Percentiles rank a stretch among this genome's conserved stretches.
Evolutionary conservation across 139 green algal species (phyloP).

Genomic region (Eudorina sp.): DNA sequence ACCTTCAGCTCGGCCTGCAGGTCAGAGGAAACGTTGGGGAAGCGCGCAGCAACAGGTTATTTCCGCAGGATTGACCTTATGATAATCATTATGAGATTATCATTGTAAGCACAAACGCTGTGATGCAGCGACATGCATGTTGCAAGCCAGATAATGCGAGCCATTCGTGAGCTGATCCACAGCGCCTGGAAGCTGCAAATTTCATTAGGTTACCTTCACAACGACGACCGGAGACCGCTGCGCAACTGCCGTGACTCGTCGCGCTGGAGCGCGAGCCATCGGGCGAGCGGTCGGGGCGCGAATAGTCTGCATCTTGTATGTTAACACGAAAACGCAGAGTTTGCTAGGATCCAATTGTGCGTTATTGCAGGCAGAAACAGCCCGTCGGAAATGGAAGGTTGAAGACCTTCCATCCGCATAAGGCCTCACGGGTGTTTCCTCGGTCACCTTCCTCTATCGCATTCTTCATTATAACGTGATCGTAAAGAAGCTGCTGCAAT

Average conservation of each 20-base stretch:
- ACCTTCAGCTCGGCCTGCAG: slow-evolving; percentile 61
- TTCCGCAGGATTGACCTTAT: no score
- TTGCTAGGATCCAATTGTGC: neutral
- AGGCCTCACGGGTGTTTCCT: no score
- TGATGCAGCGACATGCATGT: neutral
- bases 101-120: neutral
- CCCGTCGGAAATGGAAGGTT: neutral
- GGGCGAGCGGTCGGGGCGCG: neutral
- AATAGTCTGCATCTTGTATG: neutral
- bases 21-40: neutral
- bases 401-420: neutral
- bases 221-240: neutral
- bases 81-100: neutral
- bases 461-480: no score
- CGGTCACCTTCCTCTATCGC: no score
- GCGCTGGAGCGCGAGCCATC: slow-evolving; percentile 8
- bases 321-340: neutral
- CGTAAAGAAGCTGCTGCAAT: no score
- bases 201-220: slow-evolving; percentile 3
- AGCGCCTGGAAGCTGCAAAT: neutral
- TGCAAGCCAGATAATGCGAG: slow-evolving; percentile 11
- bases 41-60: neutral
- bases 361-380: no score
- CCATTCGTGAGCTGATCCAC: no score
- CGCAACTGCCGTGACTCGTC: neutral